Evolutionary conservation across 306 rosid species (phyloP), one percentile per base, ranked within the genome.

Genomic region (Carpinus viminea): DNA sequence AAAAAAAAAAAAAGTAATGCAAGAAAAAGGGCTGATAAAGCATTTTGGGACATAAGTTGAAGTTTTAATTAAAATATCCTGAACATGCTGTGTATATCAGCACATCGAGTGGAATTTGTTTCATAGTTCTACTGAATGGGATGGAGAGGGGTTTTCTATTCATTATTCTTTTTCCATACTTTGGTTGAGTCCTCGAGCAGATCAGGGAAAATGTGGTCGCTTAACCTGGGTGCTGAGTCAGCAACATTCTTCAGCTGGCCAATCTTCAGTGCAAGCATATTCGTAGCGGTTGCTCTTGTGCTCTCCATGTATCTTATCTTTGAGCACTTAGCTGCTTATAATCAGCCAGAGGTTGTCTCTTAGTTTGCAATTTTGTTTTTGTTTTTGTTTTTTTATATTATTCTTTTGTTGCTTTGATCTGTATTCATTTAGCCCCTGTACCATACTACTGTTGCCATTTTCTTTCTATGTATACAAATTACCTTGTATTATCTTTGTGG

Each of bases 311-410:
- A 86, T 88, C 91, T 96, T 72, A 96, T 93, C 80, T 88, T 93
- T 2, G 94, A 96, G 91, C 98, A 96, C 81, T 87, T 96, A 84
- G 90, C 96, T 80, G 87, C 92, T 73, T 96, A 96, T 82, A 96
- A 96, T 86, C 98, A 93, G 76, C 99, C 99, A 2, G 99, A 96
- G 99, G 99, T 96, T 20, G 64, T 65, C 70, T 79, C 72, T 7
- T 50, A 55, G 68, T 78, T 68, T 84, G 51, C 24, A 28, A 46
- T 74, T 56, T 47, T 17, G 8, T 53, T 73, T 36, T 66, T 46
- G 1, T 41, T 54, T 73, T 36, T 66, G 38, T 6, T 41, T 5
- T 5, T 38, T 41, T 41, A 38, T 38, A 38, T 38, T 38, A 41
- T 41, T 78, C 55, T 26, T 61, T 75, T 73, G 65, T 75, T 74